Evolutionary conservation across 2,329 filamentous ascomycete species (phyloP).

Genomic region (Curvularia sp.): DNA sequence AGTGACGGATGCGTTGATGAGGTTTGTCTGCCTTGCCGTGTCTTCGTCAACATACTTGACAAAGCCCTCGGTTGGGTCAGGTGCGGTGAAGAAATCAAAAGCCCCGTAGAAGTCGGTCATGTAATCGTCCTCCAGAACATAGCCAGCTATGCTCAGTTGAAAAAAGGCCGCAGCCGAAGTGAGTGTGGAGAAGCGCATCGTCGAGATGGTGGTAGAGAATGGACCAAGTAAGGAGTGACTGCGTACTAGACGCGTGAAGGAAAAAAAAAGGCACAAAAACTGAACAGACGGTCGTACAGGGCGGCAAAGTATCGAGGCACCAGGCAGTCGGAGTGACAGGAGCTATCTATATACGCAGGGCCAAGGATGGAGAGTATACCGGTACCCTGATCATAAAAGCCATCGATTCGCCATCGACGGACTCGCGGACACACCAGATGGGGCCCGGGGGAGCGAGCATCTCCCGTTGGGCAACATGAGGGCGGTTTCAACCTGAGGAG

Average conservation of each 20-base stretch:
- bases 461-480: slow-evolving; percentile 24
- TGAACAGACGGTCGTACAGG: slow-evolving; percentile 20
- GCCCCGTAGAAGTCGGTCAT: slow-evolving; percentile 55
- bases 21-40: slow-evolving; percentile 51
- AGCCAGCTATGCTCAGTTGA: slow-evolving; percentile 50
- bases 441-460: slow-evolving; percentile 18
- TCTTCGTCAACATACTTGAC: slow-evolving; percentile 51
- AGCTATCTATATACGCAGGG: slow-evolving; percentile 36
- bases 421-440: slow-evolving; percentile 18
- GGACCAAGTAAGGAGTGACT: slow-evolving; percentile 39
- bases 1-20: slow-evolving; percentile 49
- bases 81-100: slow-evolving; percentile 55
- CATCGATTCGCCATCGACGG: slow-evolving; percentile 24
- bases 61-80: slow-evolving; percentile 57
- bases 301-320: slow-evolving; percentile 18
- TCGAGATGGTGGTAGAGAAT: slow-evolving; percentile 35
- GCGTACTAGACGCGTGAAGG: slow-evolving; percentile 45
- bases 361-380: slow-evolving; percentile 14
- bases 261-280: slow-evolving; percentile 24
- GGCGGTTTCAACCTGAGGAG: slow-evolving; percentile 35
- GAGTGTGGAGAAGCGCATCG: slow-evolving; percentile 49
- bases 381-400: slow-evolving; percentile 9
- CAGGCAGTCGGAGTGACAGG: slow-evolving; percentile 21
- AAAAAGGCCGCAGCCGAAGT: slow-evolving; percentile 46
- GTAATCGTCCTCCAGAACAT: slow-evolving; percentile 52